These are phyloP conservation scores for Russula compacta DNA, from an alignment of 768 basidiomycete species.

Conservation along the genomic window DNA sequence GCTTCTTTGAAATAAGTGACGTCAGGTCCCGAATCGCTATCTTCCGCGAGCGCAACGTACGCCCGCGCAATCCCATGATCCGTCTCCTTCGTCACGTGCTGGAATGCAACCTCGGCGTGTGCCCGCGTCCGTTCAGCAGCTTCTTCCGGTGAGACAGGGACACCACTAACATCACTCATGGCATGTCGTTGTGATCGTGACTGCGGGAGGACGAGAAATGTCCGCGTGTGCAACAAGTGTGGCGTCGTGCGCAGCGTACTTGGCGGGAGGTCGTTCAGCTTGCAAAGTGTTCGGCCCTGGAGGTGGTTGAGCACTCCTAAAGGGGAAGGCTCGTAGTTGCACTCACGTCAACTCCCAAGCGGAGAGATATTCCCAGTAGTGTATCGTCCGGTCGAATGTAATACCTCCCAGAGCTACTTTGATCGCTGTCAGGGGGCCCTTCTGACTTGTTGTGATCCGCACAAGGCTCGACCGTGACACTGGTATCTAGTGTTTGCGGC, in stretches of 20 bases:
- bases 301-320: not conserved
- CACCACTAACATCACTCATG: conserved; percentile 14
- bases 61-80: conserved; percentile 59
- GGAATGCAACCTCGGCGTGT: conserved; percentile 51
- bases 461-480: not conserved
- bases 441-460: not conserved
- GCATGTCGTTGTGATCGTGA: conserved; percentile 23
- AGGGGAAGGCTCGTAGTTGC: not conserved
- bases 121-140: conserved; percentile 40
- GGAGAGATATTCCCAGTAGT: conserved; percentile 13
- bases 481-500: not conserved
- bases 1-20: not conserved
- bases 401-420: conserved; percentile 1
- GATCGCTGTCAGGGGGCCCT: not conserved
- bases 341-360: conserved; percentile 43
- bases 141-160: conserved; percentile 27
- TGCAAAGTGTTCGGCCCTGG: conserved; percentile 53
- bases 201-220: conserved; percentile 45
- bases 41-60: conserved; percentile 59
- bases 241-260: conserved; percentile 63
- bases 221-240: conserved; percentile 63
- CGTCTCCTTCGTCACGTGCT: conserved; percentile 57
- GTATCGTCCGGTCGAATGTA: conserved; percentile 18
- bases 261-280: conserved; percentile 53
- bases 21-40: conserved; percentile 21